phyloP scores from a whole-genome alignment of 805 yeast species.

The Schwanniomyces sp. region DNA sequence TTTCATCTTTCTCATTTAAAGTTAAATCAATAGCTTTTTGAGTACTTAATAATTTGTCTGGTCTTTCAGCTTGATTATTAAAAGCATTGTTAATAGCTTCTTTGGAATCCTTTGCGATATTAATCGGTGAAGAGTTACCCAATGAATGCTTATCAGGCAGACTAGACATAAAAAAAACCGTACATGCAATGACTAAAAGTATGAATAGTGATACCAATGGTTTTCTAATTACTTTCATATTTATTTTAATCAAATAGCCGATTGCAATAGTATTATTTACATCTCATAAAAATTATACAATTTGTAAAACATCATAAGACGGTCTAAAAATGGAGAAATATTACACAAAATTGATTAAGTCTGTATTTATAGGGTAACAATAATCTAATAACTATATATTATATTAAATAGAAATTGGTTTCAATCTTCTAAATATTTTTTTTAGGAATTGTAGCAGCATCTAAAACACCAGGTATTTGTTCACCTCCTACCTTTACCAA shows the following conservation, averaged over 20 bases:
- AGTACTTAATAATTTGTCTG: neutral
- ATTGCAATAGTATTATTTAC: neutral
- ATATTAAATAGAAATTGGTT: neutral
- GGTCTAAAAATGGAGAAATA: neutral
- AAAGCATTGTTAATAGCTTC: neutral
- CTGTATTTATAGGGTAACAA: neutral
- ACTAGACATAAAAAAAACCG: constrained; percentile 26
- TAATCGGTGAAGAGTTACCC: constrained; percentile 22
- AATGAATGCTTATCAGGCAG: constrained; percentile 16
- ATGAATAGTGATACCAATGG: constrained; percentile 26
- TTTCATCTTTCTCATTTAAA: neutral
- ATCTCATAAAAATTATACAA: neutral
- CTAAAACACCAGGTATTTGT: constrained; percentile 67
- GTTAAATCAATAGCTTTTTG: neutral
- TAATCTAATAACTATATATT: neutral
- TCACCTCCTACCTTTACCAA: constrained; percentile 55
- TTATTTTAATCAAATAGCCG: neutral
- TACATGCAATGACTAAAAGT: constrained; percentile 21
- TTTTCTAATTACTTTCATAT: constrained; percentile 22
- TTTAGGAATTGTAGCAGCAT: constrained; percentile 52
- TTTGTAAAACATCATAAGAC: neutral
- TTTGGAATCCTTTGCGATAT: neutral
- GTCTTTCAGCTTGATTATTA: neutral
- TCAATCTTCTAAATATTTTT: constrained; percentile 19
- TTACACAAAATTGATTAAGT: neutral